Base-by-base conservation (phyloP, 148 eudicot genomes). In the Cornus suecica region DNA sequence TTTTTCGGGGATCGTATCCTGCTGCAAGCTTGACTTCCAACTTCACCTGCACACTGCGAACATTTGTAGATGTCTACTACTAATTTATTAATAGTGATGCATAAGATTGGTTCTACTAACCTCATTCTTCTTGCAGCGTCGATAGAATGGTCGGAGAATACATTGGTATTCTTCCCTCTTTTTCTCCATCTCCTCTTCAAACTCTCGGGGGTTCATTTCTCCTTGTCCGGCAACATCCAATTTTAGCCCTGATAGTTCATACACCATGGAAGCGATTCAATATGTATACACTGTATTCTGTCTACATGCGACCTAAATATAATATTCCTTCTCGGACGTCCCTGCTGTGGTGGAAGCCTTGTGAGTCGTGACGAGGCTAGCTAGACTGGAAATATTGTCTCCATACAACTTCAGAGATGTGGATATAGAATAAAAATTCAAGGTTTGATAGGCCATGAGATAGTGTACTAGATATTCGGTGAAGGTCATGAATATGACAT, bases 11-110 rank as follows among this genome's bases (percentile, higher is more conserved):
- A 71, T 78, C 80, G 20, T 61, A 65, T 34, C 80, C 80, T 29
- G 74, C 80, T n/a, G 80, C 74, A 10, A 78, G 80, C 71, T 66
- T 64, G 23, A 66, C 52, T 22, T 78, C 76, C 70, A 78, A 34
- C 64, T 65, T 71, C n/a, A 78, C 75, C 80, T 77, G 74, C 75
- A 77, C 23, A 5, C 48, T 15, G 51, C n/a, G 37, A 58, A 42
- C 10, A 24, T 58, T 25, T 1, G 15, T 28, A 65, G 11, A 29
- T 65, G 18, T 65, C 8, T 27, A 65, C 5, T 3, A 20, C 18
- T 2, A 20, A 18, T n/a, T 6, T 34, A n/a, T 3, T 27, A 1
- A 13, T 23, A 37, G 37, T 68, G 11, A 25, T 8, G 1, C 22
- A 13, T 37, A 28, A 31, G 54, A 16, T 48, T 48, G 15, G 54